These are phyloP conservation scores for Corymbia maculata DNA, from an alignment of 345 rosid genomes.

Conservation along the genomic window DNA sequence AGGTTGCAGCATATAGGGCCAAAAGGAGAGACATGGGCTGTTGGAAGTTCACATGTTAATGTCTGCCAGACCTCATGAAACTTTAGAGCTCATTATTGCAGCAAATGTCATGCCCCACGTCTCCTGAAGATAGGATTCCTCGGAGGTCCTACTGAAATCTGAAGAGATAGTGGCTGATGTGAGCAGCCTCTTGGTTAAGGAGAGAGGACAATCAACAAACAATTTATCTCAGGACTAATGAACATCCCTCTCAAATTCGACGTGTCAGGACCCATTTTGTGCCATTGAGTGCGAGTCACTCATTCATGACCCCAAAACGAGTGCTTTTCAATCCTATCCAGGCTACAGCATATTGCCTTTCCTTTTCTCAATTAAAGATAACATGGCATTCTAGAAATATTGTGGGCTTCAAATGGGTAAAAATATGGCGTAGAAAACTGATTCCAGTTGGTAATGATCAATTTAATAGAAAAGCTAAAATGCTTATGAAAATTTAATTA, in stretches of 20 bases:
- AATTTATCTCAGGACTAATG: too few relatives aligned
- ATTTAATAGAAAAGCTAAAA: neutral
- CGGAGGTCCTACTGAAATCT: neutral
- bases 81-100: neutral
- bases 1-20: neutral
- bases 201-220: too few relatives aligned
- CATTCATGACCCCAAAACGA: neutral
- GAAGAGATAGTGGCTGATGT: neutral
- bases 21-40: neutral
- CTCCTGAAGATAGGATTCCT: neutral
- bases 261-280: too few relatives aligned
- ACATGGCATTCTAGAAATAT: neutral
- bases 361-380: neutral
- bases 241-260: too few relatives aligned
- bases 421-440: neutral
- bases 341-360: neutral
- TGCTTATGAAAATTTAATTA: neutral
- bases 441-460: neutral
- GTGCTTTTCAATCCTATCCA: neutral
- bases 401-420: neutral
- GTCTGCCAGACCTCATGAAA: neutral
- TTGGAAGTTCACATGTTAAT: neutral
- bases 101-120: neutral
- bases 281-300: too few relatives aligned
- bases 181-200: neutral